Base-by-base conservation (phyloP, 148 eudicot species). In the Polygonum maritimum region DNA sequence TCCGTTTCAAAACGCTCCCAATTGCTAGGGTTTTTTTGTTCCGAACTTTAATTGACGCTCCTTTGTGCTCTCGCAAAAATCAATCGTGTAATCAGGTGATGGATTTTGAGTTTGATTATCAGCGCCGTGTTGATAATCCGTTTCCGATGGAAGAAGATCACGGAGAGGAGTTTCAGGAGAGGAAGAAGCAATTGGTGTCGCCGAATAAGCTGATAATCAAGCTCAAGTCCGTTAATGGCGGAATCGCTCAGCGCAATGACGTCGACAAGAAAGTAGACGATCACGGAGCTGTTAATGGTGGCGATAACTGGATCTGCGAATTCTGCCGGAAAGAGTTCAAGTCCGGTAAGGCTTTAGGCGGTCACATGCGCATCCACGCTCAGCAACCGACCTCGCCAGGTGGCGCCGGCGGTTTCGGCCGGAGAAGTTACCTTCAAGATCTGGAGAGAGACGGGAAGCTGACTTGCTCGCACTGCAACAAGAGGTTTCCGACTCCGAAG, bases 391-490 rank as follows among this genome's bases (percentile, higher is more conserved):
- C 35, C 36, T 49, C 21, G 16, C 10, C n/a, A 33, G 69, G 19
- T 6, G 69, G 33, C 39, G 60, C 21, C 35, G 39, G 48, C 33
- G 77, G 52, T 54, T 16, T 5, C 3, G 31, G 19, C 19, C 40
- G 72, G 72, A 69, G n/a, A 40, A 70, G 74, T 10, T 18, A 71
- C 21, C 26, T 71, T 11, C 13, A 41, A 39, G 74, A 39, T 39
- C 26, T 40, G 10, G 9, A 52, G 71, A 16, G 21, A 16, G 26
- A 76, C 31, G 71, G 67, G 7, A 45, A 26, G 18, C 72, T 49
- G 14, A 67, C 41, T 3, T 81, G 83, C 51, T 22, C 38, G 11
- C 6, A 54, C 52, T 81, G 83, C 65, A 38, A 19, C 13, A 81
- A 75, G 55, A 38, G 13, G 1, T 78, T 81, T 49, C 49, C 40